Evolutionary conservation across 2,329 filamentous ascomycete genomes (phyloP).

Genomic region (Penicillium polonicum): DNA sequence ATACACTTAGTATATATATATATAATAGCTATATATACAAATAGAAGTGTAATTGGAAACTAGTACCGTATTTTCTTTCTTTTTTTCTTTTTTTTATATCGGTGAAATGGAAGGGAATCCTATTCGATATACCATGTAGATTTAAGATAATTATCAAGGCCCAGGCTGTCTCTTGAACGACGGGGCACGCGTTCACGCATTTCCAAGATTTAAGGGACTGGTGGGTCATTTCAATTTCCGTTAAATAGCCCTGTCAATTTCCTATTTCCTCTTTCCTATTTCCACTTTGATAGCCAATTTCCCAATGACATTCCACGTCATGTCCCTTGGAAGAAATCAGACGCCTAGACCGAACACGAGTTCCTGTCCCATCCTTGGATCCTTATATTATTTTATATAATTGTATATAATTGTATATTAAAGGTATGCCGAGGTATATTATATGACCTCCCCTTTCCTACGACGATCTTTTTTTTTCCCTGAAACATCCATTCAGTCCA

Average conservation of each 20-base stretch:
- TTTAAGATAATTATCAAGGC: not conserved
- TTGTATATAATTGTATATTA: too few relatives aligned
- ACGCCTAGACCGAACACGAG: slow-evolving; percentile 1
- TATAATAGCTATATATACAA: too few relatives aligned
- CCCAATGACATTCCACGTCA: not conserved
- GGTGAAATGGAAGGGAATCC: not conserved
- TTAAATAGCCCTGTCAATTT: not conserved
- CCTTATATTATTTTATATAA: not conserved
- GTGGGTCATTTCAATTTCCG: slow-evolving; percentile 12
- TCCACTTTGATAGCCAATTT: not conserved
- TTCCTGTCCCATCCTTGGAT: not conserved
- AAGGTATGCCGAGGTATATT: too few relatives aligned
- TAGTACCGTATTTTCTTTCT: too few relatives aligned
- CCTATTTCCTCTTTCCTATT: not conserved
- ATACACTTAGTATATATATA: too few relatives aligned
- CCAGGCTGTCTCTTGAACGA: slow-evolving; percentile 10
- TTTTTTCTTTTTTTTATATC: too few relatives aligned
- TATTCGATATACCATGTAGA: not conserved
- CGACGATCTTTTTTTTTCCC: too few relatives aligned
- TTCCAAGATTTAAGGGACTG: slow-evolving; percentile 24
- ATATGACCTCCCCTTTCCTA: too few relatives aligned
- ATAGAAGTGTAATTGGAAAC: too few relatives aligned
- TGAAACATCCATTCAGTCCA: slow-evolving; percentile 15
- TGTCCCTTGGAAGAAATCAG: not conserved
- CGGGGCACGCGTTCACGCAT: slow-evolving; percentile 12